Evolutionary conservation across 192 early-diverging fungal genomes (phyloP).

Genomic region (Backusella tarrabulga): DNA sequence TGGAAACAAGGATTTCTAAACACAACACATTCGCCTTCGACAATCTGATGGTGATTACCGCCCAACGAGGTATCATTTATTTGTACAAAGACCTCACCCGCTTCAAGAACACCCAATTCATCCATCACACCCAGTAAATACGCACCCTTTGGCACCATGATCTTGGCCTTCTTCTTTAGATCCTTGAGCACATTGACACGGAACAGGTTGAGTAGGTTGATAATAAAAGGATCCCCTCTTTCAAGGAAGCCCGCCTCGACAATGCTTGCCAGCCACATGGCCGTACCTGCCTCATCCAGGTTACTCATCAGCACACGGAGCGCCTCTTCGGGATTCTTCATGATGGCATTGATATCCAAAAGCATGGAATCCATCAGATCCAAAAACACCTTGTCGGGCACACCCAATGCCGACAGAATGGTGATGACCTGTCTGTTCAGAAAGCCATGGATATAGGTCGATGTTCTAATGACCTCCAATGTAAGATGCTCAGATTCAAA

Average conservation of each 20-base stretch:
- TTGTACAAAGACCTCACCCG: slow-evolving; percentile 53
- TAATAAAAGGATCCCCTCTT: slow-evolving; percentile 41
- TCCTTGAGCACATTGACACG: slow-evolving; percentile 44
- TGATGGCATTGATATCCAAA: slow-evolving; percentile 34
- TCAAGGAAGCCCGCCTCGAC: slow-evolving; percentile 49
- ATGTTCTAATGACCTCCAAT: slow-evolving; percentile 60
- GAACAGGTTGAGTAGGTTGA: slow-evolving; percentile 45
- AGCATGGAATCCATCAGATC: slow-evolving; percentile 46
- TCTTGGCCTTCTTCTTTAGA: slow-evolving; percentile 51
- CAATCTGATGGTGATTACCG: slow-evolving; percentile 15
- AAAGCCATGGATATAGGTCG: slow-evolving; percentile 47
- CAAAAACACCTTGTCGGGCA: slow-evolving; percentile 55
- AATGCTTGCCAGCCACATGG: slow-evolving; percentile 37
- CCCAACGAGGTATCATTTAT: slow-evolving; percentile 29
- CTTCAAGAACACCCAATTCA: slow-evolving; percentile 40
- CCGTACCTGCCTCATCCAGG: slow-evolving; percentile 44
- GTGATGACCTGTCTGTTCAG: slow-evolving; percentile 70
- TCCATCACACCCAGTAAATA: slow-evolving; percentile 58
- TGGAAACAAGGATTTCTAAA: slow-evolving; percentile 65
- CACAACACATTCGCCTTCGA: slow-evolving; percentile 44
- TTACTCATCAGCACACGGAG: slow-evolving; percentile 38
- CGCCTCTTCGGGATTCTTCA: slow-evolving; percentile 35
- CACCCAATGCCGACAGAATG: slow-evolving; percentile 53
- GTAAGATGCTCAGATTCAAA: slow-evolving; percentile 49
- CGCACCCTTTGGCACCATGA: slow-evolving; percentile 50